These are phyloP conservation scores for Albophoma yamanashiensis DNA, from an alignment of 2,329 filamentous ascomycete species.

Conservation along the genomic window DNA sequence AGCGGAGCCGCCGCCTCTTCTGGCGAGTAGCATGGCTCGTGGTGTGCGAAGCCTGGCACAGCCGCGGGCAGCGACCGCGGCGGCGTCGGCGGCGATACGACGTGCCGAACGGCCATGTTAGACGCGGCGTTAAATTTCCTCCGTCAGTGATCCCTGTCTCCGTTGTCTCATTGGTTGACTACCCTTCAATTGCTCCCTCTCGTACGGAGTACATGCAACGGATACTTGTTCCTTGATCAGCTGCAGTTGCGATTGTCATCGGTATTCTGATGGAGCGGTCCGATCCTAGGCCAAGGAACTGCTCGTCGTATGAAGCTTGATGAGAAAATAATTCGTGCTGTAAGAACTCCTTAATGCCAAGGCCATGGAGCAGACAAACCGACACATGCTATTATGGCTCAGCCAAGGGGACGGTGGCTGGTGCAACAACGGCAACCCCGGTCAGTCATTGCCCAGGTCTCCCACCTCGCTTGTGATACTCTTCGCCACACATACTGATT, in stretches of 20 bases:
- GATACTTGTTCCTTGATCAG: not conserved
- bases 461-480: not conserved
- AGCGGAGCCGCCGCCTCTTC: not conserved
- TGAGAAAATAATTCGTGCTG: too few species aligned
- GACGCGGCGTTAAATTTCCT: slow-evolving; percentile 5
- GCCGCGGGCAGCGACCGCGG: slow-evolving; percentile 1
- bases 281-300: too few species aligned
- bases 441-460: not conserved
- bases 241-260: not conserved
- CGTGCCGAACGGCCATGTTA: slow-evolving; percentile 1
- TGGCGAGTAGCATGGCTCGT: not conserved
- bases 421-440: not conserved
- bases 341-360: not conserved
- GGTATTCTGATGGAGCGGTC: not conserved
- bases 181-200: not conserved
- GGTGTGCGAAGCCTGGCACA: slow-evolving; percentile 8
- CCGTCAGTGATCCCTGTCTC: not conserved
- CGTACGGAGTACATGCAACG: not conserved
- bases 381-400: not conserved
- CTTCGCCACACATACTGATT: not conserved
- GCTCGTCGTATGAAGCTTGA: too few species aligned
- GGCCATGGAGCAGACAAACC: not conserved
- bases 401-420: not conserved
- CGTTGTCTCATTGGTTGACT: slow-evolving; percentile 2
- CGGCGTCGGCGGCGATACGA: slow-evolving; percentile 6